A percentile compares a stretch with the other conserved stretches of the same genome.
These are phyloP conservation scores for Tritrichomonas foetus DNA, from an alignment of 208 protist genomes.

Conservation along the genomic window DNA sequence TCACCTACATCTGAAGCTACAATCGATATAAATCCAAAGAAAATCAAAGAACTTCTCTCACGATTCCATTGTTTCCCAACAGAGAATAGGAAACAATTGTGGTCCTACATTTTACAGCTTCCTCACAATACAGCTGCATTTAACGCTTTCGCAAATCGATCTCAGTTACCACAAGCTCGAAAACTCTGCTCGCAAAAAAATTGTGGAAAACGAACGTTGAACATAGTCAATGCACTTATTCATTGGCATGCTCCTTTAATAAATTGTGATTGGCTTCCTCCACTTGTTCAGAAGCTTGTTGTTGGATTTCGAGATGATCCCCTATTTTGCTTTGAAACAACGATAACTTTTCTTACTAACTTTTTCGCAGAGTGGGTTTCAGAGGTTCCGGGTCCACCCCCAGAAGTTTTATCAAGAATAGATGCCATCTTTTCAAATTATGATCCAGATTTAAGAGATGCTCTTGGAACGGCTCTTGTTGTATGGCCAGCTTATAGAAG, in stretches of 20 bases:
- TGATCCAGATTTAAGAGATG: background rate
- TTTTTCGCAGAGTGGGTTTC: background rate
- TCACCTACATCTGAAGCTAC: background rate
- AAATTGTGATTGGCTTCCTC: slow-evolving; percentile 19
- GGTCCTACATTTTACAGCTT: background rate
- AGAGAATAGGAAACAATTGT: background rate
- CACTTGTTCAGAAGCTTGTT: background rate
- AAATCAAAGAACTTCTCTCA: background rate
- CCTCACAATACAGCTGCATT: background rate
- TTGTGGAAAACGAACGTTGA: background rate
- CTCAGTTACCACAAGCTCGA: background rate
- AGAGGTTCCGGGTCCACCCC: background rate
- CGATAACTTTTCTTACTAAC: background rate
- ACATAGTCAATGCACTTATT: background rate
- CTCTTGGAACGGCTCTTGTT: background rate
- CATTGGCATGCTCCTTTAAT: slow-evolving; percentile 29
- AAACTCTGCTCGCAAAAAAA: background rate
- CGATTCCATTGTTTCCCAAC: slow-evolving; percentile 14
- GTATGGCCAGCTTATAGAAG: background rate
- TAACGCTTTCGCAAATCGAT: background rate
- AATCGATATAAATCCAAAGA: background rate
- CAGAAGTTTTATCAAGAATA: slow-evolving; percentile 36
- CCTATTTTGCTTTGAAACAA: slow-evolving; percentile 1
- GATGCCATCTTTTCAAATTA: background rate
- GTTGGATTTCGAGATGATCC: background rate